These are phyloP conservation scores for carrot (Daucus carota) DNA, from an alignment of 129 eudicot genomes.

Conservation along the genomic window DH1_v3.0 NC_030385.2:12100001-12100500, in stretches of 20 bases:
- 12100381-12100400: conserved; percentile 25
- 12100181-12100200: conserved; percentile 28
- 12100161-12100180: conserved; percentile 67
- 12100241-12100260: conserved; percentile 52
- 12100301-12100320: conserved; percentile 46
- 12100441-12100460: conserved; percentile 55
- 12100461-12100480: conserved; percentile 30
- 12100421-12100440: conserved; percentile 37
- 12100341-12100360: conserved; percentile 41
- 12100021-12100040: conserved; percentile 30
- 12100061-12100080: conserved; percentile 38
- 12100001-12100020: conserved; percentile 25
- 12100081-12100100: conserved; percentile 22
- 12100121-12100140: conserved; percentile 31
- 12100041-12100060: conserved; percentile 41
- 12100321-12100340: conserved; percentile 38
- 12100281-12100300: conserved; percentile 39
- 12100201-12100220: conserved; percentile 57
- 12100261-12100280: conserved; percentile 47
- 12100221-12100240: conserved; percentile 36
- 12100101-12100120: conserved; percentile 35
- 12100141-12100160: conserved; percentile 53
- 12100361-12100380: conserved; percentile 72
- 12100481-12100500: conserved; percentile 22
- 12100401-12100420: conserved; percentile 40